Evolutionary conservation across 768 basidiomycete genomes (phyloP).

Genomic region (Mycena kentingensis): DNA sequence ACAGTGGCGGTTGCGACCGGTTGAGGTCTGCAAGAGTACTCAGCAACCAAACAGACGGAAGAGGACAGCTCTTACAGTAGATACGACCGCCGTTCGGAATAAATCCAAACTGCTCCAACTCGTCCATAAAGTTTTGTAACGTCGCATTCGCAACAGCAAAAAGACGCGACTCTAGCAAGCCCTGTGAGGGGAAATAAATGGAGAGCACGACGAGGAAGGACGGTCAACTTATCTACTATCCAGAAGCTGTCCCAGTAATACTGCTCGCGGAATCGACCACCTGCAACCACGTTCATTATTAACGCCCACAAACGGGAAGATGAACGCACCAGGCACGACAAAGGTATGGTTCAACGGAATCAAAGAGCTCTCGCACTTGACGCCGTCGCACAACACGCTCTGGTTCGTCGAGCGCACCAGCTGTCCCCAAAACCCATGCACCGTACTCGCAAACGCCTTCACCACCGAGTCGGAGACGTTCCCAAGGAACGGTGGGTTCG

Average conservation of each 20-base stretch:
- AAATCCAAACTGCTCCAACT: slow-evolving; percentile 81
- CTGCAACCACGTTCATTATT: slow-evolving; percentile 26
- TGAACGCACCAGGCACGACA: slow-evolving; percentile 75
- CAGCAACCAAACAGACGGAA: neutral
- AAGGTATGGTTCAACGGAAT: slow-evolving; percentile 93
- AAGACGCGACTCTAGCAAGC: slow-evolving; percentile 80
- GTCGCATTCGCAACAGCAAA: slow-evolving; percentile 73
- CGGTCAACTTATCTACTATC: no score
- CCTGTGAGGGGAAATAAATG: no score
- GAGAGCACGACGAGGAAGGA: no score
- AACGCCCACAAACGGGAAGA: neutral
- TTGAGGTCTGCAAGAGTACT: slow-evolving; percentile 59
- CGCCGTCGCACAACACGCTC: slow-evolving; percentile 55
- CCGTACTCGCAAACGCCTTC: slow-evolving; percentile 72
- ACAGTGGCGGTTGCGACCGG: slow-evolving; percentile 91
- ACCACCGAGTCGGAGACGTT: slow-evolving; percentile 72
- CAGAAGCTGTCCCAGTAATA: slow-evolving; percentile 79
- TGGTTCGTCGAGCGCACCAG: slow-evolving; percentile 77
- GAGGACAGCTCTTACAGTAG: slow-evolving; percentile 57
- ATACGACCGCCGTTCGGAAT: slow-evolving; percentile 94
- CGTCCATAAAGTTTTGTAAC: slow-evolving; percentile 94
- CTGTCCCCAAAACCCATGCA: slow-evolving; percentile 83
- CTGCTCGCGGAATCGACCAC: slow-evolving; percentile 79
- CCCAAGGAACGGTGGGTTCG: slow-evolving; percentile 64
- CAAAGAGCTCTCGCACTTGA: slow-evolving; percentile 75